These are phyloP conservation scores for Hordeum pubiflorum DNA, from an alignment of 202 grass and related monocot genomes.

Conservation along the genomic window DNA sequence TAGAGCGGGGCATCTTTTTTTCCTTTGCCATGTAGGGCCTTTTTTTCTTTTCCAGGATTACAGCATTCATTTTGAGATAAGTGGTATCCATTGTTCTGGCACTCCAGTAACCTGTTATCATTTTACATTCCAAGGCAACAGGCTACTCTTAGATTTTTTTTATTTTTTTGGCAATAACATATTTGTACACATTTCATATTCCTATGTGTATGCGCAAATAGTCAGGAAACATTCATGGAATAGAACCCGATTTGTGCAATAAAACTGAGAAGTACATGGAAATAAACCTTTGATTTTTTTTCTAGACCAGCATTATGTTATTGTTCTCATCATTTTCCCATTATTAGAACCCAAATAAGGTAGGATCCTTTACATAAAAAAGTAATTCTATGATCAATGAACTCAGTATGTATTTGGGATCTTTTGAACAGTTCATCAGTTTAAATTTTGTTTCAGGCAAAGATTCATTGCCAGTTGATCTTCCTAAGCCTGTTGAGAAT, in stretches of 20 bases:
- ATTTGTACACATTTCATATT: background rate
- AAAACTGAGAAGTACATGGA: background rate
- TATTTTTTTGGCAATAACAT: background rate
- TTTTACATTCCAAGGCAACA: background rate
- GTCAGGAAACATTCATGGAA: background rate
- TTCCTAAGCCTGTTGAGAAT: slow-evolving; percentile 53
- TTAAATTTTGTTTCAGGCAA: slow-evolving; percentile 61
- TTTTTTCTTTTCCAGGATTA: background rate
- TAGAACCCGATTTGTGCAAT: background rate
- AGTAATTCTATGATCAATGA: background rate
- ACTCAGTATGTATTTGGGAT: background rate
- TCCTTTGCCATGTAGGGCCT: background rate
- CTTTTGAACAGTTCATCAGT: slow-evolving; percentile 12
- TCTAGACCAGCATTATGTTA: background rate
- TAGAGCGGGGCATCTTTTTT: background rate
- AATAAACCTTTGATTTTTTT: slow-evolving; percentile 7
- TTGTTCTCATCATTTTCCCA: background rate
- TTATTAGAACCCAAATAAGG: background rate
- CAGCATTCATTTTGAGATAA: background rate
- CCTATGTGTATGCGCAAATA: background rate
- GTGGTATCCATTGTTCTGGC: background rate
- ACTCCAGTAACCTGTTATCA: background rate
- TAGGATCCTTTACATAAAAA: slow-evolving; percentile 2
- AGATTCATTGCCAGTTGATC: slow-evolving; percentile 66
- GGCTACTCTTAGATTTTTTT: background rate